phyloP scores from a whole-genome alignment of 2,329 filamentous ascomycete species.

The Epichloe festucae region DNA sequence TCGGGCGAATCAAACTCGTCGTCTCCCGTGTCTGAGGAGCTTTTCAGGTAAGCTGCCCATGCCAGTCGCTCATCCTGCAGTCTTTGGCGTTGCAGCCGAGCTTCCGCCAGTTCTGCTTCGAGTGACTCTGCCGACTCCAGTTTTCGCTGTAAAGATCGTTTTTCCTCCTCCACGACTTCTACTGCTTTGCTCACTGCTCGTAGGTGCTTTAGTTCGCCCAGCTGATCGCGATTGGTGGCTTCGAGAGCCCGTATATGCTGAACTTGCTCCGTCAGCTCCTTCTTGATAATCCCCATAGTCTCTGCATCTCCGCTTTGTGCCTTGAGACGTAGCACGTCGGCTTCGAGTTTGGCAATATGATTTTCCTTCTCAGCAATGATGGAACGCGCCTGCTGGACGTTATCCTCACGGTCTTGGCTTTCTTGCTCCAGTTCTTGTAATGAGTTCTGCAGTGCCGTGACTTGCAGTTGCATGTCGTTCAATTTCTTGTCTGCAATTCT shows the following conservation, averaged over 20 bases:
- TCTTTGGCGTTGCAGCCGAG: conserved; percentile 68
- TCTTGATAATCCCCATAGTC: conserved; percentile 71
- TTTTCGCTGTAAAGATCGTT: conserved; percentile 66
- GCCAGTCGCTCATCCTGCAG: conserved; percentile 78
- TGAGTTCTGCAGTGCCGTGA: conserved; percentile 31
- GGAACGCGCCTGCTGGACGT: conserved; percentile 49
- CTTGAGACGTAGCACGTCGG: conserved; percentile 71
- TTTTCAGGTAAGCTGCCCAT: conserved; percentile 78
- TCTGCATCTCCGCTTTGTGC: conserved; percentile 79
- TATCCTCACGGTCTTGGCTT: conserved; percentile 38
- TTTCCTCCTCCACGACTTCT: conserved; percentile 91
- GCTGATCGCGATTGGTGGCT: conserved; percentile 64
- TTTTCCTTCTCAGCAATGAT: conserved; percentile 56
- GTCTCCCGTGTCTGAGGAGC: conserved; percentile 45
- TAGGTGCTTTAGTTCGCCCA: conserved; percentile 65
- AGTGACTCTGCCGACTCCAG: conserved; percentile 62
- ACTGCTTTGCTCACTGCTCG: conserved; percentile 76
- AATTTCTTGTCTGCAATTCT: conserved; percentile 43
- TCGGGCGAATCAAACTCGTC: conserved; percentile 80
- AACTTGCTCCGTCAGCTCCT: conserved; percentile 82
- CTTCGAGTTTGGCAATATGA: conserved; percentile 62
- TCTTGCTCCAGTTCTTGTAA: conserved; percentile 49
- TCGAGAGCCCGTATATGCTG: conserved; percentile 82
- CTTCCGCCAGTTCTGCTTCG: conserved; percentile 65
- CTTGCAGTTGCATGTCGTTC: conserved; percentile 40